A percentile compares a stretch with the other conserved stretches of the same genome.
Conservation (phyloP, 345 rosid species). For the Toxicodendron radicans region DNA sequence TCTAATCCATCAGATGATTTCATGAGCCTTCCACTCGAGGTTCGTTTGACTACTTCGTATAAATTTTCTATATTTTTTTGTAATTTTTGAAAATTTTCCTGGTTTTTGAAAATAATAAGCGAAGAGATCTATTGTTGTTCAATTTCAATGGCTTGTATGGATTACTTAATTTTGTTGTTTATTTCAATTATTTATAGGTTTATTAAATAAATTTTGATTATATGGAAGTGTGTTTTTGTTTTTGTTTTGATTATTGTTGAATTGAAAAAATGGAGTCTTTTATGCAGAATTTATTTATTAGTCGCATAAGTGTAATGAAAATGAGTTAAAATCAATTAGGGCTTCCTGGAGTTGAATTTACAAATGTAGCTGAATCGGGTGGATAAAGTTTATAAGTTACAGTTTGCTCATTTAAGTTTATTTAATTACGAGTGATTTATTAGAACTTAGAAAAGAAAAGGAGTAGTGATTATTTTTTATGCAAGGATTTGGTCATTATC, state of each 20-base stretch:
- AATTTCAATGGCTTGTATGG: neutral
- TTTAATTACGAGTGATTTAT: too few species aligned
- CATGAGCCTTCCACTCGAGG: constrained; percentile 99
- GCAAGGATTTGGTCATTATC: neutral
- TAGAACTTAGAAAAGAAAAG: neutral
- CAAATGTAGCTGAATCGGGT: neutral
- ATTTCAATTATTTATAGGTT: neutral
- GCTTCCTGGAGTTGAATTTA: neutral
- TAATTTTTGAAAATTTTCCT: too few species aligned
- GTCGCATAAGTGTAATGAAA: too few species aligned
- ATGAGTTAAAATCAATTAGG: neutral
- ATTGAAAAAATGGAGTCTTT: neutral
- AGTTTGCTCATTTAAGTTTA: neutral
- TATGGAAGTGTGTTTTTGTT: too few species aligned
- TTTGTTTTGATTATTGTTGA: too few species aligned
- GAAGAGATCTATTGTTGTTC: neutral
- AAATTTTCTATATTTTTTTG: neutral
- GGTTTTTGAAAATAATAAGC: neutral
- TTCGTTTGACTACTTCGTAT: constrained; percentile 3
- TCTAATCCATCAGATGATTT: constrained; percentile 97
- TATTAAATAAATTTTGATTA: neutral
- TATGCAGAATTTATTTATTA: neutral
- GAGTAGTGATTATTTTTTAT: neutral
- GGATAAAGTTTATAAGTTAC: neutral
- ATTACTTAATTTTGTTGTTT: neutral